phyloP scores from a whole-genome alignment of 176 grass and related monocot genomes.

The Oryza nivara region DNA sequence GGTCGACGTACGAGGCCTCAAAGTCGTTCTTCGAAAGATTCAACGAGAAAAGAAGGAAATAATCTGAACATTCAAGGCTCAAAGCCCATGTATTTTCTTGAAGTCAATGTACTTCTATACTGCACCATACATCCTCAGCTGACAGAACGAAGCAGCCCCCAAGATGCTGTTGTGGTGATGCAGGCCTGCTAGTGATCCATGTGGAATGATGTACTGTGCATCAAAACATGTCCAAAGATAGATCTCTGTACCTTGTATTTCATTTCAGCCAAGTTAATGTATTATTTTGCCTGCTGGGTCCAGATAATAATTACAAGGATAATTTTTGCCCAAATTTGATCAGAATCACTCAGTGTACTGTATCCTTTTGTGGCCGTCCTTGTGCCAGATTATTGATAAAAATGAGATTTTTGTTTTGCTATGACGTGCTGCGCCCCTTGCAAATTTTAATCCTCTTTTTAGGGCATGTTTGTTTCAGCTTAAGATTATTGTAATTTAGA shows the following conservation, averaged over 20 bases:
- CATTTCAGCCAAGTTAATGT: slow-evolving; percentile 54
- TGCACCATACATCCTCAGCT: slow-evolving; percentile 24
- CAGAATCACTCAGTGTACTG: background rate
- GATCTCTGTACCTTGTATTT: slow-evolving; percentile 59
- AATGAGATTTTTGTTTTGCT: background rate
- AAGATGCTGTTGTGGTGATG: slow-evolving; percentile 37
- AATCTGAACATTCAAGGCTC: slow-evolving; percentile 20
- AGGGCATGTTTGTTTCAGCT: no score
- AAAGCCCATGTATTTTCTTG: slow-evolving; percentile 47
- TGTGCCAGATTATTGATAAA: slow-evolving; percentile 15
- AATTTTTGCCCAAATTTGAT: slow-evolving; percentile 41
- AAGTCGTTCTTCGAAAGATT: slow-evolving; percentile 84
- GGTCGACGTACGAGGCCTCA: slow-evolving; percentile 89
- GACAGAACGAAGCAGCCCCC: slow-evolving; percentile 37
- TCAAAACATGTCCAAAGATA: slow-evolving; percentile 38
- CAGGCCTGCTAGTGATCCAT: slow-evolving; percentile 25
- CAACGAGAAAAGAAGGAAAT: slow-evolving; percentile 73
- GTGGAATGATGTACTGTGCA: slow-evolving; percentile 29
- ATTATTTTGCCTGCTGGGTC: slow-evolving; percentile 41
- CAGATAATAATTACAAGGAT: slow-evolving; percentile 42
- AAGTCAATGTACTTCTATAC: slow-evolving; percentile 53
- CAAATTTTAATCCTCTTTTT: background rate
- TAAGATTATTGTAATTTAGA: no score
- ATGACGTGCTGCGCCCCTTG: background rate
- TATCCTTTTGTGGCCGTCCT: slow-evolving; percentile 5